Base-by-base conservation (phyloP, 129 eudicot species). In the Ambrosia trifida region DNA sequence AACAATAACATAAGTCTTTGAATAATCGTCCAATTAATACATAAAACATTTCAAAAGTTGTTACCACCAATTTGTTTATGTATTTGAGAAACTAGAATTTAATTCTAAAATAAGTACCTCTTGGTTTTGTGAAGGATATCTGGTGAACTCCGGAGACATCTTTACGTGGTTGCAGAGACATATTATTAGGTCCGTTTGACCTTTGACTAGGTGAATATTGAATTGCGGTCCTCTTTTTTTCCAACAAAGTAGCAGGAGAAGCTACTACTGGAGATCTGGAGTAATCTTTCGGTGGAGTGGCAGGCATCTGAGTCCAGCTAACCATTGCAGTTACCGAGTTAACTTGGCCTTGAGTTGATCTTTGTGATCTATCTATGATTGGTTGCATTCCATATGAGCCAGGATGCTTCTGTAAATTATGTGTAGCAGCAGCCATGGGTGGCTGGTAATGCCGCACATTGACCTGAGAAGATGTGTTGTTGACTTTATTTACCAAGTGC, bases 51-150 rank as follows among this genome's bases (percentile, higher is more conserved):
- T n/a, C 12, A 24, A 66, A 24, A 46, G 3, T 24, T 43, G 40
- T 19, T 9, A 68, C 17, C 46, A 8, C 60, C 32, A 31, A 30
- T 31, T 66, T 13, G n/a, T 30, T 24, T 43, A 43, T 40, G 11
- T 11, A 44, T 43, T 58, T 44, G 62, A 9, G 11, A 72, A 28
- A 59, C 18, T 31, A 59, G 17, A 57, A 28, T 66, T 44, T 52
- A 49, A 44, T 70, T 35, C 62, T 30, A n/a, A 31, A 67, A 50
- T 19, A 61, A 38, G 33, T 80, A 85, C 96, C 91, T 80, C 38
- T 80, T 67, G 75, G 51, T 70, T 83, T 83, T 65, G 31, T 49
- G 51, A 76, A 58, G 19, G 79, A 70, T 70, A 58, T 66, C 53
- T 66, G 64, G 44, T 66, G 74, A 64, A 28, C 77, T 40, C 67